These are phyloP conservation scores for Macrolepiota dolichaula DNA, from an alignment of 768 basidiomycete species.

Conservation along the genomic window DNA sequence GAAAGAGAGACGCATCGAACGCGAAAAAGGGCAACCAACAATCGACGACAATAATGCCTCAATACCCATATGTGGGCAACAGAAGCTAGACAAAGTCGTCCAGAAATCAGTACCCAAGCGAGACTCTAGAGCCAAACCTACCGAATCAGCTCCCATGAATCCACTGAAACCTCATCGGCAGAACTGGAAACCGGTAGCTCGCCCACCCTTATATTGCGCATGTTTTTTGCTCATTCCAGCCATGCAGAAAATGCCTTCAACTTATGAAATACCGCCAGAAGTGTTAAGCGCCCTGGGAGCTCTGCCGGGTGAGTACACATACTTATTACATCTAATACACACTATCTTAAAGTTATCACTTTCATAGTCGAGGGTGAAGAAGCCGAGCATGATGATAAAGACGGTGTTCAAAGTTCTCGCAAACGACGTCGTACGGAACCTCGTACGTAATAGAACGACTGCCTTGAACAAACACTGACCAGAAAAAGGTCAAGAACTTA, in stretches of 20 bases:
- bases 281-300: neutral
- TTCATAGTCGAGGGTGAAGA: constrained; percentile 4
- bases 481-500: neutral
- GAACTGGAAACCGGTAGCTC: neutral
- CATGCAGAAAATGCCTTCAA: neutral
- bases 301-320: constrained; percentile 2
- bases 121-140: neutral
- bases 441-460: neutral
- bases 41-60: neutral
- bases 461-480: neutral
- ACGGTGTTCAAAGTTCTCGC: neutral
- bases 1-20: constrained; percentile 15
- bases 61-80: neutral
- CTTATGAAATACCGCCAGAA: neutral
- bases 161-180: neutral
- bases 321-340: neutral
- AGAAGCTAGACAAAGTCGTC: neutral
- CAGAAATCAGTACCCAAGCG: neutral
- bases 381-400: neutral
- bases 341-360: neutral
- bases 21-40: neutral
- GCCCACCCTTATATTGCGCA: neutral
- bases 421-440: constrained; percentile 1
- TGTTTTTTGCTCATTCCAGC: neutral
- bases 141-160: neutral